Percentiles rank a stretch among this genome's conserved stretches.
Conservation (phyloP, 208 protist genomes). For the Wallacemonas rigidus region DNA sequence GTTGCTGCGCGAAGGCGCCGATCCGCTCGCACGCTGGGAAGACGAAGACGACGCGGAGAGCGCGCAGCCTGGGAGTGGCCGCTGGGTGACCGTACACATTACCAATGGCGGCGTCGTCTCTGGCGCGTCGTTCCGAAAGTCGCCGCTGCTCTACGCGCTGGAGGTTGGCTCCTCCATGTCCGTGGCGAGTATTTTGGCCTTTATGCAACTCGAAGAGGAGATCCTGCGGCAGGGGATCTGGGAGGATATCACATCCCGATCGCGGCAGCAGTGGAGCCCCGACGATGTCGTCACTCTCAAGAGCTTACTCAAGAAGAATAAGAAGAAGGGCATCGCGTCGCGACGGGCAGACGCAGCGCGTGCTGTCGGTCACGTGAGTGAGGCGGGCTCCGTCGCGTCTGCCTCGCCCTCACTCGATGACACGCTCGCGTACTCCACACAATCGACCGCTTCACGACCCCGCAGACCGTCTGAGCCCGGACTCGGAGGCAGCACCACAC, state of each 20-base stretch:
- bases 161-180: constrained; percentile 31
- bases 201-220: constrained; percentile 21
- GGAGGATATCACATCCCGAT: background rate
- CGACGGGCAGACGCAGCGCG: no score
- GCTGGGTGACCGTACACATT: constrained; percentile 39
- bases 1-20: constrained; percentile 36
- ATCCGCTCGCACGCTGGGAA: constrained; percentile 29
- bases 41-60: background rate
- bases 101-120: constrained; percentile 35
- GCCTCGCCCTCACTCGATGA: no score
- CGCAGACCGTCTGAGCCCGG: no score
- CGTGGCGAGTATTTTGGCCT: constrained; percentile 38
- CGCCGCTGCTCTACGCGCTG: constrained; percentile 37
- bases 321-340: background rate
- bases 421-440: no score
- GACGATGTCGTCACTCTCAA: background rate
- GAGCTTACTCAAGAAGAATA: constrained; percentile 11
- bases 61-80: background rate
- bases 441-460: no score
- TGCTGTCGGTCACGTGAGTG: no score
- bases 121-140: constrained; percentile 27
- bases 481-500: no score
- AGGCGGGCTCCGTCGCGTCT: no score
- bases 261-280: background rate
- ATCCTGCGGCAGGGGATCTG: background rate